phyloP scores from a whole-genome alignment of 257 asterid species.

The Forsythia viridissima region DNA sequence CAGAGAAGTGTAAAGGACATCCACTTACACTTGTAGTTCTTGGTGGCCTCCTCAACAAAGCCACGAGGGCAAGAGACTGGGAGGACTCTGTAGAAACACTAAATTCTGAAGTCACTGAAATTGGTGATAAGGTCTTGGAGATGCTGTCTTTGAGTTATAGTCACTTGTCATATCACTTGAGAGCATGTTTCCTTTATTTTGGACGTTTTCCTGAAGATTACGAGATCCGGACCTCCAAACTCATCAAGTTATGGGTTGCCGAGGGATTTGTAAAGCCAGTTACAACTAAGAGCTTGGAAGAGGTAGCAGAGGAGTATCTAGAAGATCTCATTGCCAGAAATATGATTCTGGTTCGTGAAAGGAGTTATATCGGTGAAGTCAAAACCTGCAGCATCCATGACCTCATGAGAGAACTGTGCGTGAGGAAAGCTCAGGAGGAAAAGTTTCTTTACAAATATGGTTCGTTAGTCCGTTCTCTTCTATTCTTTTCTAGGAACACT shows the following conservation, averaged over 20 bases:
- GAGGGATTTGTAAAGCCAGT: conserved; percentile 10
- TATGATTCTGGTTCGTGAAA: neutral
- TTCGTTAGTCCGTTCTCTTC: neutral
- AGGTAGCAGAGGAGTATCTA: conserved; percentile 3
- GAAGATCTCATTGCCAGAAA: conserved; percentile 12
- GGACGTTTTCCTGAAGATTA: conserved; percentile 6
- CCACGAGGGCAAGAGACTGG: too few species aligned
- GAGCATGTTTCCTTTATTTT: conserved; percentile 17
- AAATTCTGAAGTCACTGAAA: neutral
- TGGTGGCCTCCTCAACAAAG: conserved; percentile 15
- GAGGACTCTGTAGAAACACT: too few species aligned
- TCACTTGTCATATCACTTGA: conserved; percentile 5
- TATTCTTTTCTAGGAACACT: too few species aligned
- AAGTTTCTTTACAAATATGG: conserved; percentile 13
- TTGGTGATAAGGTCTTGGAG: neutral
- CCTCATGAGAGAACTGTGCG: conserved; percentile 17
- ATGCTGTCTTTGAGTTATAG: conserved; percentile 9
- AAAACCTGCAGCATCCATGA: conserved; percentile 12
- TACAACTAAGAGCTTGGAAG: neutral
- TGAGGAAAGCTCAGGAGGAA: conserved; percentile 26
- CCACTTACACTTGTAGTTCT: conserved; percentile 23
- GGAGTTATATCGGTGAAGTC: neutral
- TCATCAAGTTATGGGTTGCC: conserved; percentile 17
- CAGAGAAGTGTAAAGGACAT: conserved; percentile 20
- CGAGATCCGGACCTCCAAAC: neutral